These are phyloP conservation scores for Ottelia alismoides DNA, from an alignment of 106 monocot genomes.

Conservation along the genomic window DNA sequence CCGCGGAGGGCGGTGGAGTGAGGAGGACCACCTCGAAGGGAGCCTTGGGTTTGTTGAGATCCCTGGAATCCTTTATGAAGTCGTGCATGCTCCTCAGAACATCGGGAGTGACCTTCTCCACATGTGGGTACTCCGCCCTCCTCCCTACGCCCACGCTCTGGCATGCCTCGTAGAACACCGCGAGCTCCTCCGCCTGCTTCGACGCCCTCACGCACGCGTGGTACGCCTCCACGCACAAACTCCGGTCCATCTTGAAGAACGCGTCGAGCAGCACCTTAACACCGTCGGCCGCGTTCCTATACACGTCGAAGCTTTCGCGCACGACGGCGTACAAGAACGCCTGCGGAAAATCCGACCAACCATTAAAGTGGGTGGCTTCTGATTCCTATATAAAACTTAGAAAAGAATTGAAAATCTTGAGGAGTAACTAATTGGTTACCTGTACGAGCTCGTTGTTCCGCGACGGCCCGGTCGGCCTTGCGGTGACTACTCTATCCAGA, in stretches of 20 bases:
- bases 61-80: slow-evolving; percentile 5
- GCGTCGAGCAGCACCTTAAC: slow-evolving; percentile 22
- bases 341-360: too few species aligned
- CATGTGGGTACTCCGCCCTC: slow-evolving; percentile 28
- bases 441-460: slow-evolving; percentile 14
- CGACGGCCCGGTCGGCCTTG: slow-evolving; percentile 19
- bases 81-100: slow-evolving; percentile 23
- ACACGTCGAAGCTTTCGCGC: slow-evolving; percentile 22
- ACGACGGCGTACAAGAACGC: slow-evolving; percentile 18
- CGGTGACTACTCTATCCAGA: slow-evolving; percentile 14
- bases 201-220: slow-evolving; percentile 4
- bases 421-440: too few species aligned
- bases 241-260: slow-evolving; percentile 15
- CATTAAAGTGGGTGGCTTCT: too few species aligned
- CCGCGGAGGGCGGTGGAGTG: too few species aligned
- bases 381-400: too few species aligned
- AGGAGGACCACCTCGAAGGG: too few species aligned
- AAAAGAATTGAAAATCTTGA: too few species aligned
- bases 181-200: slow-evolving; percentile 27
- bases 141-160: too few species aligned
- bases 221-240: slow-evolving; percentile 1
- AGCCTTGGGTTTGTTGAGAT: too few species aligned
- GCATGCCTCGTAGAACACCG: slow-evolving; percentile 19
- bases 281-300: slow-evolving; percentile 19
- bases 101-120: slow-evolving; percentile 23